These are phyloP conservation scores for Dryas drummondii DNA, from an alignment of 306 rosid species.

Conservation along the genomic window DNA sequence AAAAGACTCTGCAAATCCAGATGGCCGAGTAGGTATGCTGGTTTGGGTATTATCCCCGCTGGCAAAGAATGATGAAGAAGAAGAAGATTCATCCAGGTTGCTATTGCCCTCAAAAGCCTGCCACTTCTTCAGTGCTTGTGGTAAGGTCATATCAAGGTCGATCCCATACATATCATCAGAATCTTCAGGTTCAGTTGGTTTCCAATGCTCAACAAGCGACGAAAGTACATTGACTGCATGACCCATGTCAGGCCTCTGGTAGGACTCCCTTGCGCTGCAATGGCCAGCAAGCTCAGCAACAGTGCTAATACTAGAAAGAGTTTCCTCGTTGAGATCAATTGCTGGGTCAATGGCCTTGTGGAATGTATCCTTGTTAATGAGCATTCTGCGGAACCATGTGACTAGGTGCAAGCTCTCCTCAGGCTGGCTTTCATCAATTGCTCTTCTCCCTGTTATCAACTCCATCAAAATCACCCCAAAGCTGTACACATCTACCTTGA, in stretches of 20 bases:
- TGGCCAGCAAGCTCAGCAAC: conserved; percentile 85
- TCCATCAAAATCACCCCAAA: conserved; percentile 97
- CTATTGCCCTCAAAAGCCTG: conserved; percentile 49
- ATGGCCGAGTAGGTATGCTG: conserved; percentile 51
- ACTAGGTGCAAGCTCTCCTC: conserved; percentile 85
- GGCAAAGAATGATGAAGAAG: conserved; percentile 25
- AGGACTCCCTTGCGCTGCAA: conserved; percentile 73
- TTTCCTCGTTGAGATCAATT: conserved; percentile 58
- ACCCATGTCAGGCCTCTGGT: conserved; percentile 86
- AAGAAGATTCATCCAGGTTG: conserved; percentile 27
- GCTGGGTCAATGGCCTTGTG: conserved; percentile 51
- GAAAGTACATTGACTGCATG: conserved; percentile 75
- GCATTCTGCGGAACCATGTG: conserved; percentile 73
- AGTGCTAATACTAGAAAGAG: conserved; percentile 37
- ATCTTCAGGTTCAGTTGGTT: conserved; percentile 50
- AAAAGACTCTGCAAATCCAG: conserved; percentile 64
- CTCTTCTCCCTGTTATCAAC: conserved; percentile 71
- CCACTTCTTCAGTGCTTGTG: conserved; percentile 71
- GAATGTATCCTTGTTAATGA: conserved; percentile 40
- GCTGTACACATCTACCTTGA: conserved; percentile 83
- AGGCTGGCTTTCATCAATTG: conserved; percentile 66
- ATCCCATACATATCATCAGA: conserved; percentile 50
- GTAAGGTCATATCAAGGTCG: conserved; percentile 56
- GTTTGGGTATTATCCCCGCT: conserved; percentile 48
- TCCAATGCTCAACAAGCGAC: conserved; percentile 76